Conservation (phyloP, 208 protist species). For the Balamuthia mandrillaris region DNA sequence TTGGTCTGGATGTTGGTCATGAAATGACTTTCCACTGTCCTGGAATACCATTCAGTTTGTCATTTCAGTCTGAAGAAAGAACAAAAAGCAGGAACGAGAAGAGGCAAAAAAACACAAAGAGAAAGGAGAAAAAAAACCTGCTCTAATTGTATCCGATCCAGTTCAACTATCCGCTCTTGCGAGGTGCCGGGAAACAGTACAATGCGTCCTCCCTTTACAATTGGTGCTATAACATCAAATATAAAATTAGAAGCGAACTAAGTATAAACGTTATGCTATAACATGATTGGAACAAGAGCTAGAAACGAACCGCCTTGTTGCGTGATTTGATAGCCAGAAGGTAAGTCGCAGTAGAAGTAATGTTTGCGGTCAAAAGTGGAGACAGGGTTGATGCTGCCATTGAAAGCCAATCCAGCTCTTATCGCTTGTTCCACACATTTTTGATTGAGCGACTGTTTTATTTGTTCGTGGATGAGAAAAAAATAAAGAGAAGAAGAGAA, state of each 20-base stretch:
- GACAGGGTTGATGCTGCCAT: slow-evolving; percentile 28
- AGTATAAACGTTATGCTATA: not conserved
- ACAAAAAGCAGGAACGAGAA: not conserved
- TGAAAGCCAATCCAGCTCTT: slow-evolving; percentile 54
- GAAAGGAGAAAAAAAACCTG: not conserved
- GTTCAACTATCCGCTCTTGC: not conserved
- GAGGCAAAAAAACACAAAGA: not conserved
- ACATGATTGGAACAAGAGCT: not conserved
- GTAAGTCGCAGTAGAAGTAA: slow-evolving; percentile 75
- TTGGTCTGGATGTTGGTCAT: slow-evolving; percentile 44
- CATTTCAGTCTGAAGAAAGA: not conserved
- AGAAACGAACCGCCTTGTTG: slow-evolving; percentile 53
- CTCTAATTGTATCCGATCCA: slow-evolving; percentile 1
- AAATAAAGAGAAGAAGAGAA: not conserved
- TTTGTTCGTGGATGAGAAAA: not conserved
- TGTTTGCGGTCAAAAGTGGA: slow-evolving; percentile 74
- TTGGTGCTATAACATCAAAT: slow-evolving; percentile 34
- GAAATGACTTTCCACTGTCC: slow-evolving; percentile 69
- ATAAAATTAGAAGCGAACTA: not conserved
- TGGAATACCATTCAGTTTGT: slow-evolving; percentile 44
- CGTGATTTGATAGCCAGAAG: slow-evolving; percentile 74
- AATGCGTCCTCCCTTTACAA: slow-evolving; percentile 42
- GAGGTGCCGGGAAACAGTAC: not conserved
- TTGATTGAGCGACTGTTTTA: slow-evolving; percentile 30
- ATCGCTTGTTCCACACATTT: slow-evolving; percentile 60